phyloP scores from a whole-genome alignment of 1,284 basidiomycete species.

The Malassezia cuniculi region DNA sequence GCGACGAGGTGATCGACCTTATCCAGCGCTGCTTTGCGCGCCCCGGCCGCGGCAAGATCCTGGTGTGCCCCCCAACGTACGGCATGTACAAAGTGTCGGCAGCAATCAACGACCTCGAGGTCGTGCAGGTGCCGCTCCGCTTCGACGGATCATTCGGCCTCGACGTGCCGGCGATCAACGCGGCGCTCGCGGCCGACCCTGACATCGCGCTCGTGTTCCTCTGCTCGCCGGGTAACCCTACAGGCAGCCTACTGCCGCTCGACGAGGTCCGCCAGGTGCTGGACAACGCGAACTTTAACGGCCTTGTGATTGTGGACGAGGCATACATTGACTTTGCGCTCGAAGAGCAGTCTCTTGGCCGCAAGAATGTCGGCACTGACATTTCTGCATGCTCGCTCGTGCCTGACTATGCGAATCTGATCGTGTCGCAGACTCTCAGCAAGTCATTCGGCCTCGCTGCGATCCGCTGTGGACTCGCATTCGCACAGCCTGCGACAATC shows the following conservation, averaged over 20 bases:
- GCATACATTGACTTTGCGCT: conserved; percentile 87
- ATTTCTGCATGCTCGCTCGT: conserved; percentile 59
- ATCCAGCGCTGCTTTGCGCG: conserved; percentile 76
- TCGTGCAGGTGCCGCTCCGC: conserved; percentile 68
- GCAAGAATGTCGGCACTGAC: conserved; percentile 14
- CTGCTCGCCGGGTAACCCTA: conserved; percentile 95
- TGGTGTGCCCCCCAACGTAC: conserved; percentile 71
- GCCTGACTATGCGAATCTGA: conserved; percentile 71
- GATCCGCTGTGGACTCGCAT: conserved; percentile 77
- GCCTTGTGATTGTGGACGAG: conserved; percentile 87
- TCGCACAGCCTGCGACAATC: conserved; percentile 76
- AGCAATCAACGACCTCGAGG: conserved; percentile 79
- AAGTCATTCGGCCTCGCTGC: conserved; percentile 93
- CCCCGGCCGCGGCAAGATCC: conserved; percentile 63
- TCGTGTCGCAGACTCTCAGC: conserved; percentile 87
- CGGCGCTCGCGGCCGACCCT: conserved; percentile 22
- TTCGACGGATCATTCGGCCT: conserved; percentile 69
- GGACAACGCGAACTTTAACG: conserved; percentile 69
- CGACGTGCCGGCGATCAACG: conserved; percentile 38
- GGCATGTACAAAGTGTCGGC: conserved; percentile 96
- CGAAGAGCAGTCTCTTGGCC: conserved; percentile 30
- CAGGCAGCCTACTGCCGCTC: conserved; percentile 73
- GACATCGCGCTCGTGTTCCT: conserved; percentile 80
- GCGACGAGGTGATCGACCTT: conserved; percentile 91
- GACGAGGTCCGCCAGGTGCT: conserved; percentile 59